These are phyloP conservation scores for Rosa lucieae DNA, from an alignment of 306 rosid species.

Conservation along the genomic window DNA sequence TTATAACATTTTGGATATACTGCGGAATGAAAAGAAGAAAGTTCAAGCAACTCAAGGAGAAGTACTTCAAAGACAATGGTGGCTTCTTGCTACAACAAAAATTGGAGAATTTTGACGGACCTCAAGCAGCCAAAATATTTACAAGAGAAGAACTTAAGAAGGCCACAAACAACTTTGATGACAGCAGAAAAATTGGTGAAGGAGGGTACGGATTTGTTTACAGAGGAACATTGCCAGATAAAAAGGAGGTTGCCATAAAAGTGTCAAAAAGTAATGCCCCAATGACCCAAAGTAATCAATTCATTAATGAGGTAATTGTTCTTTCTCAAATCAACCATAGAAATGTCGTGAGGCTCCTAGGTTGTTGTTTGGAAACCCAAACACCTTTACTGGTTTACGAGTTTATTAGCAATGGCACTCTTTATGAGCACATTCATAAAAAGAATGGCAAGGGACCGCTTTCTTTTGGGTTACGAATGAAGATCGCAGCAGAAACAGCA, in stretches of 20 bases:
- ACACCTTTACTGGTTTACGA: neutral
- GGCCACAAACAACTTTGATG: constrained; percentile 22
- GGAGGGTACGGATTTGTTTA: constrained; percentile 11
- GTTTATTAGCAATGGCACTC: neutral
- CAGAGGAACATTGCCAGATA: constrained; percentile 13
- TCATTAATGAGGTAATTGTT: neutral
- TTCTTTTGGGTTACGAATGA: constrained; percentile 11
- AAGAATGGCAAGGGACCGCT: neutral
- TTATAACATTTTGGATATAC: neutral
- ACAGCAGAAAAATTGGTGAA: neutral
- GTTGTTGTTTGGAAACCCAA: neutral
- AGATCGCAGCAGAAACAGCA: constrained; percentile 26
- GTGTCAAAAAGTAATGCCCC: constrained; percentile 11
- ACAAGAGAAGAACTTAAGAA: neutral
- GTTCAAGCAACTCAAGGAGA: constrained; percentile 5
- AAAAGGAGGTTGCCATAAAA: constrained; percentile 19
- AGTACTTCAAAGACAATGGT: constrained; percentile 22
- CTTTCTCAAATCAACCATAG: neutral
- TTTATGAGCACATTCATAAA: constrained; percentile 1
- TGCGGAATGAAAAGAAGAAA: constrained; percentile 19
- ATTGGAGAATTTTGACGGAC: neutral
- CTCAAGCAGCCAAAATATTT: neutral
- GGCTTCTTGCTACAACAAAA: constrained; percentile 14
- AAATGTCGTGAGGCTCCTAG: neutral
- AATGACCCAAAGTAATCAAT: neutral